These are phyloP conservation scores for Alternaria triticina DNA, from an alignment of 2,329 filamentous ascomycete species.

Conservation along the genomic window DNA sequence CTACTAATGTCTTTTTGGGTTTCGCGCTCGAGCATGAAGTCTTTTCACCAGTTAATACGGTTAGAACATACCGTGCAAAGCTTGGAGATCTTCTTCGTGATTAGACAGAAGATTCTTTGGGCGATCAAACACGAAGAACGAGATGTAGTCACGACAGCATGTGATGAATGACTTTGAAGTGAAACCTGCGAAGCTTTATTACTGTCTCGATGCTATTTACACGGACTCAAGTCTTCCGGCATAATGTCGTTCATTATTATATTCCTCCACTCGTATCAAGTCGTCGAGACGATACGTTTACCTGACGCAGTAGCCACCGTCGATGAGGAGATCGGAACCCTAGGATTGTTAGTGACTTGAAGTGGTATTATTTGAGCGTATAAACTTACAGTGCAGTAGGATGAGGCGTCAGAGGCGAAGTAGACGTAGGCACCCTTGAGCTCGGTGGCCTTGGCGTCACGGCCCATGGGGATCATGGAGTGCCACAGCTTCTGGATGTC, in stretches of 20 bases:
- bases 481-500: slow-evolving; percentile 77
- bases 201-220: slow-evolving; percentile 23
- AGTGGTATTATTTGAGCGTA: neutral
- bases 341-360: slow-evolving; percentile 25
- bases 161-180: neutral
- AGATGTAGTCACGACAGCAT: neutral
- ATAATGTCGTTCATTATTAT: slow-evolving; percentile 16
- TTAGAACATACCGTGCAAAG: neutral
- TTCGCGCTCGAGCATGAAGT: neutral
- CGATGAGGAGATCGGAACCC: slow-evolving; percentile 72
- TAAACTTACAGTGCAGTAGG: slow-evolving; percentile 71
- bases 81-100: neutral
- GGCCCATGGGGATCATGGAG: slow-evolving; percentile 80
- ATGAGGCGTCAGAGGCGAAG: slow-evolving; percentile 80
- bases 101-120: neutral
- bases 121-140: neutral
- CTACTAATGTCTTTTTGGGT: neutral
- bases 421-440: slow-evolving; percentile 85
- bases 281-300: slow-evolving; percentile 35
- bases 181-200: slow-evolving; percentile 21
- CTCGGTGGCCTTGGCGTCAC: slow-evolving; percentile 76
- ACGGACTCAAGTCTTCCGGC: slow-evolving; percentile 18
- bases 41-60: neutral
- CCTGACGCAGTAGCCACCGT: slow-evolving; percentile 70
- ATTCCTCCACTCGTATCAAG: slow-evolving; percentile 16